Percentiles rank a stretch among this genome's conserved stretches.
These are phyloP conservation scores for Pseudogymnoascus sp. DNA, from an alignment of 2,329 filamentous ascomycete species.

Conservation along the genomic window DNA sequence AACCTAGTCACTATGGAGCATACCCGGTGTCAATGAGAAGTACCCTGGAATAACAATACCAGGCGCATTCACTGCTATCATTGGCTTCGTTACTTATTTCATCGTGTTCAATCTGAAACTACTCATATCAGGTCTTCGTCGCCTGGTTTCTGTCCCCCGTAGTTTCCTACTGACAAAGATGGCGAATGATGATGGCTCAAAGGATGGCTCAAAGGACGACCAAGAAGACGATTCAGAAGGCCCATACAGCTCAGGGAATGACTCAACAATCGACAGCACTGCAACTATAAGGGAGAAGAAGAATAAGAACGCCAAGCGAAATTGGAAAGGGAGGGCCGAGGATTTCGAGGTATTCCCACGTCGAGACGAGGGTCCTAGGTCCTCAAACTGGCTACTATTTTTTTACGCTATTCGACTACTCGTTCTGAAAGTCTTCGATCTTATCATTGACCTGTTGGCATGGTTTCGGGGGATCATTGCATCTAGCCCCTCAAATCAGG, in stretches of 20 bases:
- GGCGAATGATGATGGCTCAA: not conserved
- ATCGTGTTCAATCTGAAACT: conserved; percentile 15
- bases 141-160: not conserved
- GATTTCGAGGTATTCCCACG: not conserved
- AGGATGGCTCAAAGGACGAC: no score
- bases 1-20: conserved; percentile 14
- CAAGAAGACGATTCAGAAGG: no score
- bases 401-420: not conserved
- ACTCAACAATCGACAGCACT: no score
- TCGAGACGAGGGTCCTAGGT: not conserved
- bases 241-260: no score
- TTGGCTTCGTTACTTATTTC: conserved; percentile 13
- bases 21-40: conserved; percentile 1
- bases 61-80: conserved; percentile 5
- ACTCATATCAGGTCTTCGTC: not conserved
- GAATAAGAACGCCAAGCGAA: no score
- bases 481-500: not conserved
- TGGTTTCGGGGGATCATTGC: not conserved
- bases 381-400: not conserved
- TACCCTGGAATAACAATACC: conserved; percentile 8
- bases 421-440: not conserved
- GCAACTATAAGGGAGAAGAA: no score
- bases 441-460: not conserved
- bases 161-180: not conserved
- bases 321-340: not conserved